Evolutionary conservation across 2,329 filamentous ascomycete genomes (phyloP).

Genomic region (Teratosphaeriaceae sp.): DNA sequence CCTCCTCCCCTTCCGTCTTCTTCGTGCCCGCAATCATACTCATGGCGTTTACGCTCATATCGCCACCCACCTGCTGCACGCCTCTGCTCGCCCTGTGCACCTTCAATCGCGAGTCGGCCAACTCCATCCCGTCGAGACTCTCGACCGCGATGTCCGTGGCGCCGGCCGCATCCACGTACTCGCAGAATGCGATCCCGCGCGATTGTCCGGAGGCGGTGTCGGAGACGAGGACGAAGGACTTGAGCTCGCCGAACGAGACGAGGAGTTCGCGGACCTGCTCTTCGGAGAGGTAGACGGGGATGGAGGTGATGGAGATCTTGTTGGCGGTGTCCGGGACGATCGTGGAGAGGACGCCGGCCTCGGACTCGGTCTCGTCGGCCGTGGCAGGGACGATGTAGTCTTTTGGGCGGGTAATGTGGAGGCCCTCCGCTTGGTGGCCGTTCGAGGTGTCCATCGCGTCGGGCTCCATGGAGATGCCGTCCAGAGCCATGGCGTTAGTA

Average conservation of each 20-base stretch:
- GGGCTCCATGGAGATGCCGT: conserved; percentile 79
- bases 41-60: conserved; percentile 97
- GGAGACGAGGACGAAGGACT: conserved; percentile 85
- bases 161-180: conserved; percentile 68
- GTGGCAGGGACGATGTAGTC: conserved; percentile 91
- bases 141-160: conserved; percentile 82
- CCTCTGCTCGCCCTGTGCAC: conserved; percentile 87
- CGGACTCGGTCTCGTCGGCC: conserved; percentile 64
- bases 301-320: conserved; percentile 89
- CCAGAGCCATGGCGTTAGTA: conserved; percentile 82
- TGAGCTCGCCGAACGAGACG: conserved; percentile 84
- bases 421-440: conserved; percentile 52
- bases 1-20: conserved; percentile 67
- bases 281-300: conserved; percentile 80
- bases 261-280: conserved; percentile 89
- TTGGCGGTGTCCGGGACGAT: conserved; percentile 89
- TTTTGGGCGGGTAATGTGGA: conserved; percentile 81
- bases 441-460: conserved; percentile 47
- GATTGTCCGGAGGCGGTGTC: conserved; percentile 72
- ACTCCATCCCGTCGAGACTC: conserved; percentile 85
- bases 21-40: conserved; percentile 87
- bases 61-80: conserved; percentile 86
- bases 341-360: conserved; percentile 70
- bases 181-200: conserved; percentile 92
- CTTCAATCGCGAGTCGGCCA: conserved; percentile 79